Evolutionary conservation across 106 monocot species (phyloP), one percentile per base, ranked within the genome.

Genomic region (Dioscorea dumetorum): DNA sequence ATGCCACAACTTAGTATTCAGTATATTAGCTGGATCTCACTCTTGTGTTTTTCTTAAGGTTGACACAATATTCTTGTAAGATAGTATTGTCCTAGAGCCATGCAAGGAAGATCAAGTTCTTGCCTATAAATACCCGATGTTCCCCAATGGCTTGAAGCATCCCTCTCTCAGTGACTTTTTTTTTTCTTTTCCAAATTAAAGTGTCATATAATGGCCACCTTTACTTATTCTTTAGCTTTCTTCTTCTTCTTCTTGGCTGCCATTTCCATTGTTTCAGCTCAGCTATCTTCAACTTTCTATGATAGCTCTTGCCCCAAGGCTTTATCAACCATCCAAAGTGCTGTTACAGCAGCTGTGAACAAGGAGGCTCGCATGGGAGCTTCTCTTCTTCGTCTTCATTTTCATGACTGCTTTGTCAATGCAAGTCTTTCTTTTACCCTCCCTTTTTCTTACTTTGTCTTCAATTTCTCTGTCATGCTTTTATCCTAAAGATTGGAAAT

Each of bases 391-490:
- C 76, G 86, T 1, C 79, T 87, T 22, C 86, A 87, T 68, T 87
- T 87, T 66, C 86, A 87, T n/a, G 86, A 87, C 58, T 87, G 86
- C 63, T 87, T 87, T 51, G 86, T 87, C 34, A 77, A 85, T 70
- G 79, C 61, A 82, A 79, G 79, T 19, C 54, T 54, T 15, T 5
- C 13, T 18, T 41, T 41, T 8, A 41, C 28, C 28, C 6, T 3
- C 2, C 6, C 41, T 41, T n/a, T 41, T 10, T 41, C 41, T 41
- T 10, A 10, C 10, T 41, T 41, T 41, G 10, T 10, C 10, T 3
- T 41, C 41, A 8, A 8, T 41, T 6, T 41, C 5, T 41, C 6
- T 41, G 41, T n/a, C 41, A 10, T 41, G 41, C 0, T 41, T 41
- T 41, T 28, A 28, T 28, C 28, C 28, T 28, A 1, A 28, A 28